Evolutionary conservation across 495 filamentous ascomycete species (phyloP), one percentile per base, ranked within the genome.

Genomic region (Cudoniella acicularis): DNA sequence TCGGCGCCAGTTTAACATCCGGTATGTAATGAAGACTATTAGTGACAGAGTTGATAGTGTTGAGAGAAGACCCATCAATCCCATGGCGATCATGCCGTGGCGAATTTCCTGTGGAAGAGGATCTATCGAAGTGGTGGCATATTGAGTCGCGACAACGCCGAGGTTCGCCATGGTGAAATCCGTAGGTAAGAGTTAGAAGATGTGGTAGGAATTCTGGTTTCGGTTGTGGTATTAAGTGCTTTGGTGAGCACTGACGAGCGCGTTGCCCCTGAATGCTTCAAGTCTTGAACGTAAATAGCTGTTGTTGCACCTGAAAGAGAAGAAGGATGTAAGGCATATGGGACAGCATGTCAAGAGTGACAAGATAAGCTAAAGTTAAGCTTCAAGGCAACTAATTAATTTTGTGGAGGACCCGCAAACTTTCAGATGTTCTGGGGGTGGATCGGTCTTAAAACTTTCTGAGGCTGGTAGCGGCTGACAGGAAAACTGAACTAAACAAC

Each of bases 1-100:
- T 18, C 65, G 67, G 21, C 74, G 72, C 79, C 78, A 81, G 60
- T 74, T 78, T n/a, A 83, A 52, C 54, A 83, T 72, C 26, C 79
- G 77, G 63, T 75, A 79, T 22, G 77, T 79, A 41, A 81, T 75
- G 69, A 81, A 81, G 2, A 52, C 43, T n/a, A 81, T 64, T 10
- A 83, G 70, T 11, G 49, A 11, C 4, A 68, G 26, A 3, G 77
- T 78, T 42, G 78, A 77, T 6, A 80, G 26, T 10, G 77, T 65
- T 0, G 79, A 83, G 8, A 81, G 52, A 8, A 76, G 64, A 30
- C 77, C 79, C 67, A 81, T 70, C 52, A 73, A 56, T 0, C 75
- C 66, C 49, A 82, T 67, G 0, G 75, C 77, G 25, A 80, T 71
- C 1, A 82, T 70, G 0, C 61, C 61, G 51, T 56, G 10, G 16